phyloP scores from a whole-genome alignment of 1,284 basidiomycete species.

The Flammula alnicola region DNA sequence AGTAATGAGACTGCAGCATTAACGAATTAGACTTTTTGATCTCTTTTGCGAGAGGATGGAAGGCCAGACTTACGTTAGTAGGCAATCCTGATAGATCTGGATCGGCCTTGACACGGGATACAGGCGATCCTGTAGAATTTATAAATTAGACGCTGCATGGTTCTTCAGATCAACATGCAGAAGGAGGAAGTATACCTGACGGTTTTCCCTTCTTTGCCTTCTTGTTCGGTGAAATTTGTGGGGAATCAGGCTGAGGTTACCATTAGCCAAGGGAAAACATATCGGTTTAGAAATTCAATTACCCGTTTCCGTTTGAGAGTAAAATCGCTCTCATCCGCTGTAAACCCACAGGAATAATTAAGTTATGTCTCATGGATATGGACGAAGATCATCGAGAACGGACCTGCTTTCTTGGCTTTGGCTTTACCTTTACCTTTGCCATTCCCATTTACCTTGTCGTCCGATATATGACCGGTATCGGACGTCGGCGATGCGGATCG shows the following conservation, averaged over 20 bases:
- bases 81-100: conserved; percentile 44
- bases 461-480: conserved; percentile 61
- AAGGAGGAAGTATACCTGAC: conserved; percentile 37
- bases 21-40: too few species aligned
- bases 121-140: conserved; percentile 51
- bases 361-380: background rate
- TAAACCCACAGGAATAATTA: background rate
- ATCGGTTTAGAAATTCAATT: background rate
- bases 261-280: conserved; percentile 3
- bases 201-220: conserved; percentile 69
- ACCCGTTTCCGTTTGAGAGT: conserved; percentile 74
- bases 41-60: too few species aligned
- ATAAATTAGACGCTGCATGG: background rate
- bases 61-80: conserved; percentile 36
- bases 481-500: conserved; percentile 71
- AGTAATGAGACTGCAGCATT: conserved; percentile 45
- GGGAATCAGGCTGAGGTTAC: conserved; percentile 73
- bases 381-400: background rate
- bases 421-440: conserved; percentile 53
- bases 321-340: conserved; percentile 63
- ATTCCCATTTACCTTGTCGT: conserved; percentile 55
- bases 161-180: background rate
- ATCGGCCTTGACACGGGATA: conserved; percentile 58
- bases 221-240: conserved; percentile 70
- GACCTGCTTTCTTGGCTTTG: conserved; percentile 50